A percentile compares a stretch with the other conserved stretches of the same genome.
Conservation (phyloP, 495 filamentous ascomycete genomes). For the Neurospora sp. region DNA sequence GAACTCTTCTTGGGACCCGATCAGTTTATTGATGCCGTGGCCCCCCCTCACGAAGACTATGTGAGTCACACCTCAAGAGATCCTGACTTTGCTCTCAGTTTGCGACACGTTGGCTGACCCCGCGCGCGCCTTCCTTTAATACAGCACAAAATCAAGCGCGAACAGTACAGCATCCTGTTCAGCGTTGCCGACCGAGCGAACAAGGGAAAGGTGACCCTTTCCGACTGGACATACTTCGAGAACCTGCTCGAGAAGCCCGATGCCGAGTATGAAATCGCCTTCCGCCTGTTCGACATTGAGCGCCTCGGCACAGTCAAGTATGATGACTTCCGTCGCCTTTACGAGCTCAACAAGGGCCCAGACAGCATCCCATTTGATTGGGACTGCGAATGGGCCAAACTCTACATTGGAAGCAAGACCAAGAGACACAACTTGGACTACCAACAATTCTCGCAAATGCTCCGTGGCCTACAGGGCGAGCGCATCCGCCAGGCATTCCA, state of each 20-base stretch:
- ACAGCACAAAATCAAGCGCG: conserved; percentile 93
- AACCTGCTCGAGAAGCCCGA: conserved; percentile 90
- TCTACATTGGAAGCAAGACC: conserved; percentile 81
- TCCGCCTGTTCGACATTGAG: conserved; percentile 85
- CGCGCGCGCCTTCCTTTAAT: not conserved
- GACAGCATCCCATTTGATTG: conserved; percentile 89
- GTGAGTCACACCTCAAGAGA: conserved; percentile 43
- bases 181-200: conserved; percentile 70
- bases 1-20: conserved; percentile 72
- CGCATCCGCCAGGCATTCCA: conserved; percentile 91
- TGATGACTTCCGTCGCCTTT: conserved; percentile 71
- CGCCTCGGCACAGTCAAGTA: conserved; percentile 76
- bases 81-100: conserved; percentile 7
- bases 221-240: conserved; percentile 87
- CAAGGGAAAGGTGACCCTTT: conserved; percentile 59
- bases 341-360: conserved; percentile 70
- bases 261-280: conserved; percentile 97
- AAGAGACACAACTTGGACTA: conserved; percentile 86
- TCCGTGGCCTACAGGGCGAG: conserved; percentile 91
- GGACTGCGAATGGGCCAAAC: conserved; percentile 92
- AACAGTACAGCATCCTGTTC: conserved; percentile 91
- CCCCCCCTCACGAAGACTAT: conserved; percentile 80
- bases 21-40: conserved; percentile 84
- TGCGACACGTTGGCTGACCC: conserved; percentile 15
- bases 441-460: conserved; percentile 95